Percentiles rank a stretch among this genome's conserved stretches.
Evolutionary conservation across 805 yeast genomes (phyloP).

Genomic region (Kluyveromyces dobzhanskii): DNA sequence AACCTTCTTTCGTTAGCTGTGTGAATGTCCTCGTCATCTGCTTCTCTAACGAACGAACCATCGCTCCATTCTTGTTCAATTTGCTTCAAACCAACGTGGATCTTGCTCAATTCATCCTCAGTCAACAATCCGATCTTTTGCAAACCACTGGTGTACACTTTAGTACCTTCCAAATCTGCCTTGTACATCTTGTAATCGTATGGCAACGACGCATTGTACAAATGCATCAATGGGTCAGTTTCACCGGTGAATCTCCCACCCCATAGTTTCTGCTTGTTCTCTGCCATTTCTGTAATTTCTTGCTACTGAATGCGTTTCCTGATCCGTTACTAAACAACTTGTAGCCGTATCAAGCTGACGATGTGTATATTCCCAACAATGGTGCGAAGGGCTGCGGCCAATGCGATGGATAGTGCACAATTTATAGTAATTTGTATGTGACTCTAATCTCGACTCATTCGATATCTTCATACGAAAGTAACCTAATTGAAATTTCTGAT

Average conservation of each 20-base stretch:
- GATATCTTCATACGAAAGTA: too few species aligned
- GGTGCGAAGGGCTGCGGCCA: too few species aligned
- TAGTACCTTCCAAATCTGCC: conserved; percentile 91
- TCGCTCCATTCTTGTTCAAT: conserved; percentile 83
- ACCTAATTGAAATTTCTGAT: too few species aligned
- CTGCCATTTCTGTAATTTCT: conserved; percentile 5
- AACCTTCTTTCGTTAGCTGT: conserved; percentile 97
- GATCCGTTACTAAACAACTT: too few species aligned
- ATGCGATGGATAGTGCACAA: too few species aligned
- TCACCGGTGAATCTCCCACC: conserved; percentile 98
- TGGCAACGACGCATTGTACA: conserved; percentile 93
- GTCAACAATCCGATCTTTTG: conserved; percentile 69
- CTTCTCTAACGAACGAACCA: conserved; percentile 37
- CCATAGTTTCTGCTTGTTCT: conserved; percentile 76
- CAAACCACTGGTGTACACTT: conserved; percentile 84
- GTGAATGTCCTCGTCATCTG: conserved; percentile 88
- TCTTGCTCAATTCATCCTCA: conserved; percentile 62
- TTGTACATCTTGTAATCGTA: conserved; percentile 92
- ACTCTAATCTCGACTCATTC: too few species aligned
- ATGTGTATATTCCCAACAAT: too few species aligned
- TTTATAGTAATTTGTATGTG: too few species aligned
- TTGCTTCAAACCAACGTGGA: conserved; percentile 70
- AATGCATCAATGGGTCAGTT: conserved; percentile 94
- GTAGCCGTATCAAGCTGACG: too few species aligned
- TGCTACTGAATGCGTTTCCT: too few species aligned